These are phyloP conservation scores for Plasmodium billcollinsi DNA, from an alignment of 169 alveolate genomes.

Conservation along the genomic window DNA sequence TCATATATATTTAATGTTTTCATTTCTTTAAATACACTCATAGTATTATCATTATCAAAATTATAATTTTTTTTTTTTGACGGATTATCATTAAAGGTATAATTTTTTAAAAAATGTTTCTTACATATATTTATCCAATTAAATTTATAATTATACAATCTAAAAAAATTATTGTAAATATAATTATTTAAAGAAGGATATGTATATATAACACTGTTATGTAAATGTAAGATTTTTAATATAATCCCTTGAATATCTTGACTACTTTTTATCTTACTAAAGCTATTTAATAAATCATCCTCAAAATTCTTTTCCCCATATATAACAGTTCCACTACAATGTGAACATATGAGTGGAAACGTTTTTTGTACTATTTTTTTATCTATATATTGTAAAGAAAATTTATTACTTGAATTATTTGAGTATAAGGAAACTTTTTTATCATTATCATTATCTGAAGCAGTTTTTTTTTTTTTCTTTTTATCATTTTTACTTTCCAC, in stretches of 20 bases:
- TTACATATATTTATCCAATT: slow-evolving; percentile 14
- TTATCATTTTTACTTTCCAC: not conserved
- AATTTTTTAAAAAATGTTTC: slow-evolving; percentile 18
- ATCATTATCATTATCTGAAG: not conserved
- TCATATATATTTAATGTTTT: slow-evolving; percentile 18
- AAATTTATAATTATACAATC: slow-evolving; percentile 8
- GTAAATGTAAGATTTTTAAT: slow-evolving; percentile 77
- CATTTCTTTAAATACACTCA: no score
- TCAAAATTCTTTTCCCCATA: slow-evolving; percentile 93
- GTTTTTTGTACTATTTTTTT: not conserved
- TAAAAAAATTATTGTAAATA: slow-evolving; percentile 10
- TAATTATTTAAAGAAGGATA: slow-evolving; percentile 12
- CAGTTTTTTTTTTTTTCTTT: not conserved
- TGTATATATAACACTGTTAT: slow-evolving; percentile 9
- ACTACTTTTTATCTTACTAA: slow-evolving; percentile 91
- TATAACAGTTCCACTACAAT: slow-evolving; percentile 95
- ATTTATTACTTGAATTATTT: no score
- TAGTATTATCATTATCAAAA: not conserved
- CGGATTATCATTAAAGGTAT: not conserved
- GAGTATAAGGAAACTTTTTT: not conserved
- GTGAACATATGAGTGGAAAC: slow-evolving; percentile 88
- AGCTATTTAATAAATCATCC: slow-evolving; percentile 84
- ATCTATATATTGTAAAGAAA: not conserved
- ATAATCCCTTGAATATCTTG: slow-evolving; percentile 89
- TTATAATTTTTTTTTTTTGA: not conserved